Base-by-base conservation (phyloP, 768 basidiomycete species). In the Boletus coccyginus region DNA sequence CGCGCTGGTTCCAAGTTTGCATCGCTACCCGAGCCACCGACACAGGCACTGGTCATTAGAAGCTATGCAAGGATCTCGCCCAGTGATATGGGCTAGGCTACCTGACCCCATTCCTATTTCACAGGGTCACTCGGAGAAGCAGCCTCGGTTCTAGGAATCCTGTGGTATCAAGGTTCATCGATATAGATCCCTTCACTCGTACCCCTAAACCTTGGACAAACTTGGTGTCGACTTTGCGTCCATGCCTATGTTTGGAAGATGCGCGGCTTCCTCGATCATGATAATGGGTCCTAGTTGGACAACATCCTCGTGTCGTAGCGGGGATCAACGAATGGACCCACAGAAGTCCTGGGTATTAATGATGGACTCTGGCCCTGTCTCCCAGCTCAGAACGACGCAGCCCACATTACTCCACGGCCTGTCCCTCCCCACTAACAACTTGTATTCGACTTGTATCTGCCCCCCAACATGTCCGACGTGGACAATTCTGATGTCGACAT, bases 161-260 rank as follows among this genome's bases (percentile, higher is more conserved):
- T 32, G 47, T 53, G 48, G 24, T 58, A 67, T 66, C 65, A 59
- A 55, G 62, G 59, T 67, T 62, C 53, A 55, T 57, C 43, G 47
- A 57, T 55, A 52, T 19, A 17, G 51, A 31, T 5, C 9, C 17
- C 14, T 51, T 55, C 36, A 6, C 24, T 27, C 36, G 5, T 27
- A 27, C 29, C 40, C 55, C 33, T 32, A 5, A 31, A 39, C 43
- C 17, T 33, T 58, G 19, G 46, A 50, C 43, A 31, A 52, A 60
- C 38, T 50, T 51, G 57, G 66, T 57, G 38, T 24, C 33, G 40
- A 36, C 49, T 61, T 68, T 67, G 64, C 66, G 66, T 41, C 40
- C 52, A 59, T 61, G 53, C 21, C 64, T 40, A 53, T 58, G 36
- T 63, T 56, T 59, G 66, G 55, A 51, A 9, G 58, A 59, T 66